A percentile compares a stretch with the other conserved stretches of the same genome.
Evolutionary conservation across 2,329 filamentous ascomycete genomes (phyloP).

Genomic region (Claviceps sp.): DNA sequence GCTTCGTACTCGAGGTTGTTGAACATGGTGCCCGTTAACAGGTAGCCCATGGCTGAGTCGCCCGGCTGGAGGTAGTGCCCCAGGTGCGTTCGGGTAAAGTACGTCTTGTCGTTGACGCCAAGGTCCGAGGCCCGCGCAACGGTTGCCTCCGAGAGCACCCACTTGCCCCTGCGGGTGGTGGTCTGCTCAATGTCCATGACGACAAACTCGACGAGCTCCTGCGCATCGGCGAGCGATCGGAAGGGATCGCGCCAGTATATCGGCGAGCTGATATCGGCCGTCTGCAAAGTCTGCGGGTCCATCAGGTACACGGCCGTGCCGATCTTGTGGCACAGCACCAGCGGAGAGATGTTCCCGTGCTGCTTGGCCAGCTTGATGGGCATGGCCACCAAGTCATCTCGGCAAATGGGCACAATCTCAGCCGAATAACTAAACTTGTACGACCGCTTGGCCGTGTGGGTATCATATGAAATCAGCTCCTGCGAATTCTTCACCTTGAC

Average conservation of each 20-base stretch:
- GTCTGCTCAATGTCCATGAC: slow-evolving; percentile 85
- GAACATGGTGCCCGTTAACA: slow-evolving; percentile 79
- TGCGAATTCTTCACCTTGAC: slow-evolving; percentile 62
- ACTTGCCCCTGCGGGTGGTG: slow-evolving; percentile 64
- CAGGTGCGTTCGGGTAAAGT: slow-evolving; percentile 82
- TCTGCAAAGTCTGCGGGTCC: slow-evolving; percentile 84
- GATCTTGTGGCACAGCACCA: slow-evolving; percentile 75
- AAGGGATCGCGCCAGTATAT: slow-evolving; percentile 92
- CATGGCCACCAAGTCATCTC: slow-evolving; percentile 90
- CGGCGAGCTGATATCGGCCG: slow-evolving; percentile 65
- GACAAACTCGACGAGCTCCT: slow-evolving; percentile 81
- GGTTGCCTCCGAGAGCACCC: slow-evolving; percentile 73
- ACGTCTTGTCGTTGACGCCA: slow-evolving; percentile 73
- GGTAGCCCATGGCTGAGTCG: slow-evolving; percentile 90
- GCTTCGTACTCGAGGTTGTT: slow-evolving; percentile 80
- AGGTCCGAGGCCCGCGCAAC: slow-evolving; percentile 79
- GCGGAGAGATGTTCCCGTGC: slow-evolving; percentile 74
- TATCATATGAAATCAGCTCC: slow-evolving; percentile 85
- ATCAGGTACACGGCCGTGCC: slow-evolving; percentile 83
- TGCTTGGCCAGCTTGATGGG: slow-evolving; percentile 81
- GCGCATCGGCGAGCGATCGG: slow-evolving; percentile 65
- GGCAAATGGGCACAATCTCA: slow-evolving; percentile 87
- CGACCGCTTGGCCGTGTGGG: slow-evolving; percentile 77
- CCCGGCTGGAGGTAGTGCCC: slow-evolving; percentile 75
- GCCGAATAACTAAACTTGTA: slow-evolving; percentile 93